These are phyloP conservation scores for Arctostaphylos glauca DNA, from an alignment of 148 eudicot species.

Conservation along the genomic window DNA sequence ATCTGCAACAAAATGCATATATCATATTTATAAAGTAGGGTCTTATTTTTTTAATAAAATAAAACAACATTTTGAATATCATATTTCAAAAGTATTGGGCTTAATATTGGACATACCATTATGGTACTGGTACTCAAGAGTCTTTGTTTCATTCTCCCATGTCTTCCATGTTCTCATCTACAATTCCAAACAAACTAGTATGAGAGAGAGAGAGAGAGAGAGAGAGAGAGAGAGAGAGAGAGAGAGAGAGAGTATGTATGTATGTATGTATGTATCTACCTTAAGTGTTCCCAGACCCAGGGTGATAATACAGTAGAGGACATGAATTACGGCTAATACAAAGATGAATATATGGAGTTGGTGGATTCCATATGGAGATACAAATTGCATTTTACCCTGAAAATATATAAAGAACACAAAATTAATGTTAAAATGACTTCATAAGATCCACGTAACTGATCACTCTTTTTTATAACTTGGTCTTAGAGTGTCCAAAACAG, in stretches of 20 bases:
- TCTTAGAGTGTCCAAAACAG: too few species aligned
- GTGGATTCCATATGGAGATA: constrained; percentile 16
- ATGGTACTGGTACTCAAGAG: constrained; percentile 36
- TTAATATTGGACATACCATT: constrained; percentile 18
- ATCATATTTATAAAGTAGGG: too few species aligned
- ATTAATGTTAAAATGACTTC: neutral
- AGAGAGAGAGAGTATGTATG: constrained; percentile 22
- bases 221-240: too few species aligned
- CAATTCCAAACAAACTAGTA: neutral
- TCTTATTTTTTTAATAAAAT: too few species aligned
- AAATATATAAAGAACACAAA: neutral
- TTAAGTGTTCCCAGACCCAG: constrained; percentile 1
- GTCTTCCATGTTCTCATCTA: constrained; percentile 53
- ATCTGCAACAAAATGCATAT: constrained; percentile 23
- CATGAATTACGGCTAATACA: neutral
- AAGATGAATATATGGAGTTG: constrained; percentile 3
- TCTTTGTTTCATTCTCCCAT: constrained; percentile 49
- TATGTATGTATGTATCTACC: constrained; percentile 16
- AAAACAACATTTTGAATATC: neutral
- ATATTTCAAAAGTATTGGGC: neutral
- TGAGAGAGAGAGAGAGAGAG: constrained; percentile 2
- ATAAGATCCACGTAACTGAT: too few species aligned
- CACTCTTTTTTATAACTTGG: too few species aligned
- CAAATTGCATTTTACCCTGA: constrained; percentile 36
- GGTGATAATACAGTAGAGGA: constrained; percentile 4